Conservation (phyloP, 441 rosid genomes). For the Bocquillonia castaneifolia region DNA sequence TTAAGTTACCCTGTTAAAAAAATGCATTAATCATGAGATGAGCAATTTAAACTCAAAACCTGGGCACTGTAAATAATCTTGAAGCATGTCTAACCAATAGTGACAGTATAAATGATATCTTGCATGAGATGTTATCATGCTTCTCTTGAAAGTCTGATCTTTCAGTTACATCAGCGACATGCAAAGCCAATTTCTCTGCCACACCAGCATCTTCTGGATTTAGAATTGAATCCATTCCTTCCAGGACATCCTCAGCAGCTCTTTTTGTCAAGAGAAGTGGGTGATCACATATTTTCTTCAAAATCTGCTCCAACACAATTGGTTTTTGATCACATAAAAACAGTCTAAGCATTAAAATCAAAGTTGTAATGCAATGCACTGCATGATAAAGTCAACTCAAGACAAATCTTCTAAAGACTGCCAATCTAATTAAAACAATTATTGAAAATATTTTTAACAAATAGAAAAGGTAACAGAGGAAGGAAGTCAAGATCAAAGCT, state of each 20-base stretch:
- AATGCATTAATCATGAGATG: constrained; percentile 4
- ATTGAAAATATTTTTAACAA: background rate
- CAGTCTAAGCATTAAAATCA: background rate
- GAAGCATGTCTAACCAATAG: constrained; percentile 55
- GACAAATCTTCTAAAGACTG: background rate
- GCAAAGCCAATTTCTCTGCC: constrained; percentile 88
- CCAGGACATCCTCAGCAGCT: constrained; percentile 96
- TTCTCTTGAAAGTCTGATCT: constrained; percentile 68
- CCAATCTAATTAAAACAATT: background rate
- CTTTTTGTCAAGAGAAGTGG: constrained; percentile 94
- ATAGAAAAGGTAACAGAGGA: background rate
- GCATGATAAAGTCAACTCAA: background rate
- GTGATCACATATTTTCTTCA: constrained; percentile 97
- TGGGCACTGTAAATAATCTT: constrained; percentile 1
- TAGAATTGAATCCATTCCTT: constrained; percentile 80
- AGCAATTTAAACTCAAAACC: constrained; percentile 10
- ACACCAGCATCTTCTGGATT: constrained; percentile 70
- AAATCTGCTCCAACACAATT: constrained; percentile 55
- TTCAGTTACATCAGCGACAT: constrained; percentile 78
- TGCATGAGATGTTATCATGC: constrained; percentile 83
- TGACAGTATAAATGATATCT: constrained; percentile 70
- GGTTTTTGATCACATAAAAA: background rate
- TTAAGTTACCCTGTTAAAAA: constrained; percentile 53
- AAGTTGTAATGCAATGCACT: constrained; percentile 1
- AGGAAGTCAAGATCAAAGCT: background rate